phyloP scores from a whole-genome alignment of 2,329 filamentous ascomycete genomes.

The Blumeria hordei region DNA sequence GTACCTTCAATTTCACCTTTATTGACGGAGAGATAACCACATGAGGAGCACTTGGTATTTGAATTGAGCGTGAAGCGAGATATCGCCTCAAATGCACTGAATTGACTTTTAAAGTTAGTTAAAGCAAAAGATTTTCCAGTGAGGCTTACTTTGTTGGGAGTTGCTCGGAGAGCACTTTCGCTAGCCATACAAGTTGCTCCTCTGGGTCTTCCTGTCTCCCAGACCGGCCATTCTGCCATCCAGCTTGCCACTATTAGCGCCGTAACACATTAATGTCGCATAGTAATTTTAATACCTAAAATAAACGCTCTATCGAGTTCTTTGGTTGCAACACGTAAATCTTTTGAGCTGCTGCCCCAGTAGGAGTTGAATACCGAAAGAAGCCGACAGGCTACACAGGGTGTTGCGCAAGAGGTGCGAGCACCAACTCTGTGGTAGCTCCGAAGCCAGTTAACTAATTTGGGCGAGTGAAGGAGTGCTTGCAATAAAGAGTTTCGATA shows the following conservation, averaged over 20 bases:
- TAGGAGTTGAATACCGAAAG: conserved; percentile 4
- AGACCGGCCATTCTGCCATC: background rate
- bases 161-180: conserved; percentile 9
- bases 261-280: conserved; percentile 1
- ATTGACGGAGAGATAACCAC: conserved; percentile 8
- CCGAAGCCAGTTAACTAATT: conserved; percentile 12
- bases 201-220: conserved; percentile 13
- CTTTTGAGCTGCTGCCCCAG: conserved; percentile 5
- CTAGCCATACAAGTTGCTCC: conserved; percentile 12
- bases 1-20: conserved; percentile 8
- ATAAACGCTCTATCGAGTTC: conserved; percentile 5
- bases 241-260: background rate
- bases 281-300: background rate
- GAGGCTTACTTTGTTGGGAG: conserved; percentile 10
- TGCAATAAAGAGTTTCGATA: conserved; percentile 16
- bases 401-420: background rate
- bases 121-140: background rate
- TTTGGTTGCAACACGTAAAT: conserved; percentile 1
- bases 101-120: background rate
- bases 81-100: conserved; percentile 3
- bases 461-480: conserved; percentile 15
- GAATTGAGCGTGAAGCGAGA: conserved; percentile 3
- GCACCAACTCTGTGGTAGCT: background rate
- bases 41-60: conserved; percentile 4
- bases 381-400: conserved; percentile 5